Percentiles rank a stretch among this genome's conserved stretches.
Conservation (phyloP, 257 asterid genomes). For the Solanum sparsipilum region DNA sequence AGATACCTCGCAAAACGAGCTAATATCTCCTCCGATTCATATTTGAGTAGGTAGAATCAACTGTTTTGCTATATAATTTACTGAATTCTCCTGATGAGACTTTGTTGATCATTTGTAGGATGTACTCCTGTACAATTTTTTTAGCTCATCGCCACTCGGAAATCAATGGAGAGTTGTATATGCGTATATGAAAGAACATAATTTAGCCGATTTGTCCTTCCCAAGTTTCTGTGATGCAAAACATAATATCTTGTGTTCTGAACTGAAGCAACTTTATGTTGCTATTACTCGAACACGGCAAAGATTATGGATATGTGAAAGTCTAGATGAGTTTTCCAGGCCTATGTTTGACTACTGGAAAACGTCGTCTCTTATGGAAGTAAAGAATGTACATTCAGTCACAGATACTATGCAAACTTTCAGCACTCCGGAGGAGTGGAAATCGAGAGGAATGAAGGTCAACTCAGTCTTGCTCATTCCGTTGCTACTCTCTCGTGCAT, state of each 20-base stretch:
- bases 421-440: constrained; percentile 67
- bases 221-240: constrained; percentile 37
- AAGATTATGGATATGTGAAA: constrained; percentile 63
- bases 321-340: constrained; percentile 23
- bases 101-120: constrained; percentile 22
- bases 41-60: background rate
- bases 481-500: background rate
- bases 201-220: constrained; percentile 28
- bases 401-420: constrained; percentile 47
- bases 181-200: constrained; percentile 29
- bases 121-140: constrained; percentile 56
- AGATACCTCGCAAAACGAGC: background rate
- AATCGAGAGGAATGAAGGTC: constrained; percentile 52
- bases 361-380: constrained; percentile 36
- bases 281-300: constrained; percentile 64
- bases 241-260: constrained; percentile 53
- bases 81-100: background rate
- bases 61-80: background rate
- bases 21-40: background rate
- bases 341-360: constrained; percentile 63
- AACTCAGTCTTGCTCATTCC: background rate
- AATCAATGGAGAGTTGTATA: constrained; percentile 65
- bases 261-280: constrained; percentile 53
- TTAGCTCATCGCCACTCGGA: constrained; percentile 48
- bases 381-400: constrained; percentile 30